Base-by-base conservation (phyloP, 2,329 filamentous ascomycete genomes). In the Pseudogymnoascus verrucosus region DNA sequence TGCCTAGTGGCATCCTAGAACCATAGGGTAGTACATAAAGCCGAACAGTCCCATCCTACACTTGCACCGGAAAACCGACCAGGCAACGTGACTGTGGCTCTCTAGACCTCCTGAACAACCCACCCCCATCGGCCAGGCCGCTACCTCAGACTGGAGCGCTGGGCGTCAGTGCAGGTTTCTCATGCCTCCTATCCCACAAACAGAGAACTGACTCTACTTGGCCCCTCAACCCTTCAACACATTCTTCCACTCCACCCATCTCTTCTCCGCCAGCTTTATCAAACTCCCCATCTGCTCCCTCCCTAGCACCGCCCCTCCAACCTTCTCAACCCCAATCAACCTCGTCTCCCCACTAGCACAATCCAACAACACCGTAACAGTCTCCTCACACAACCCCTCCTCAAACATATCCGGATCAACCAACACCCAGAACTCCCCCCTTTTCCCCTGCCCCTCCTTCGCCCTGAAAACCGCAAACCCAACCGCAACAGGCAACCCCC, bases 331-430 rank as follows among this genome's bases (percentile, higher is more conserved):
- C 60, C 83, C 84, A 68, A 91, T 69, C 16, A 96, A 79, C 69
- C 81, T 82, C 2, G 80, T 81, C 60, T 79, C 77, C n/a, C 73
- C 70, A 21, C 36, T 67, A 11, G 63, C 63, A 47, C 78, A 78
- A 72, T 93, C 89, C n/a, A 96, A 84, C 60, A 95, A 87, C 36
- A 96, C 78, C 2, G 88, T 93, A n/a, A 95, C 79, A n/a, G 77
- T 83, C 80, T 99, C 95, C 66, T 87, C 81, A 72, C 91, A 96
- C 47, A 96, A 77, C 7, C 83, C 84, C 78, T 98, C 95, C 78
- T 99, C 95, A 69, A 96, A 88, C 21, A 86, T 84, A 77, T 99
- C 95, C 2, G 91, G 91, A 77, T 99, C 95, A 5, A 89, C 85
- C 64, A 99, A 76, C 2, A 97, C 79, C 91, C 92, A 96, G 72